A percentile compares a stretch with the other conserved stretches of the same genome.
phyloP scores from a whole-genome alignment of 176 grass and related monocot species.

The Raddia guianensis region DNA sequence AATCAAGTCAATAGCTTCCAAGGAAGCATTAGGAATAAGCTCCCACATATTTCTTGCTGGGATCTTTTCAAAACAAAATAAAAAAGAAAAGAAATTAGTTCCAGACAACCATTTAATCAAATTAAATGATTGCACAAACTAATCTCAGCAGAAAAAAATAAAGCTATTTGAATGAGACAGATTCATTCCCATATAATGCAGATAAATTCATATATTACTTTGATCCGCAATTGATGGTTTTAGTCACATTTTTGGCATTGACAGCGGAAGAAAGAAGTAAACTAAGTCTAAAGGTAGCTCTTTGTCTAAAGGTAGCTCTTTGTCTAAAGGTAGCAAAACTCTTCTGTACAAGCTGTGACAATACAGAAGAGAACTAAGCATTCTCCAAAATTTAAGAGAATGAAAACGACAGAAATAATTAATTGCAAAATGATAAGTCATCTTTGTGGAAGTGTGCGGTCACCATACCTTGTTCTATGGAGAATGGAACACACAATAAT shows the following conservation, averaged over 20 bases:
- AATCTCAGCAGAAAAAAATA: slow-evolving; percentile 65
- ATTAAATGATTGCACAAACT: slow-evolving; percentile 20
- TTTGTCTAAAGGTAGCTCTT: too few species aligned
- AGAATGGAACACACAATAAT: slow-evolving; percentile 97
- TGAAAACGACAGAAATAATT: not conserved
- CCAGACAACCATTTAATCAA: not conserved
- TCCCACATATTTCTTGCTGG: slow-evolving; percentile 62
- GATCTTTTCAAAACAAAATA: slow-evolving; percentile 40
- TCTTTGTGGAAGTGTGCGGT: not conserved
- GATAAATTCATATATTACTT: too few species aligned
- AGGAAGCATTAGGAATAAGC: slow-evolving; percentile 81
- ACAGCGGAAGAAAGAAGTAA: too few species aligned
- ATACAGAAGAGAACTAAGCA: slow-evolving; percentile 10
- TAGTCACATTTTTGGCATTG: too few species aligned
- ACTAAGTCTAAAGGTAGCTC: too few species aligned
- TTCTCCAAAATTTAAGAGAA: slow-evolving; percentile 5
- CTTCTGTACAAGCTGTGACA: slow-evolving; percentile 86
- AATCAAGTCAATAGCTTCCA: slow-evolving; percentile 86
- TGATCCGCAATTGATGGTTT: too few species aligned
- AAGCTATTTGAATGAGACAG: slow-evolving; percentile 65
- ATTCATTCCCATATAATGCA: slow-evolving; percentile 47
- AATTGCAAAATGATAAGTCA: not conserved
- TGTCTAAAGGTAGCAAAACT: slow-evolving; percentile 54
- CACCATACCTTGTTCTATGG: slow-evolving; percentile 92
- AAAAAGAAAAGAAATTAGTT: slow-evolving; percentile 38